phyloP scores from a whole-genome alignment of 192 early-diverging fungal species.

The Backusella circina region DNA sequence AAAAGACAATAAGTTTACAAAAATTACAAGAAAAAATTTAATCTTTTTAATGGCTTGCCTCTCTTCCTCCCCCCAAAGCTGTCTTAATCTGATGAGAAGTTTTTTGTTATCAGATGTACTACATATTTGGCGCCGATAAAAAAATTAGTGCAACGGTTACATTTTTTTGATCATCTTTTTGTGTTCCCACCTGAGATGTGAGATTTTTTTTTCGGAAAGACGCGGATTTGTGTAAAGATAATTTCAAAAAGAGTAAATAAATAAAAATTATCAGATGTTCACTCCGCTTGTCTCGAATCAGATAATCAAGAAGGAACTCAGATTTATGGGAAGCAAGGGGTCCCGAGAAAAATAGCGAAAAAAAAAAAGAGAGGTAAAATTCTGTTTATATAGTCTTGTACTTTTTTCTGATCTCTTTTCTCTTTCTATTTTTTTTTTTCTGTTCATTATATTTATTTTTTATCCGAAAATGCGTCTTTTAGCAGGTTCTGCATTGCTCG shows the following conservation, averaged over 20 bases:
- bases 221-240: background rate
- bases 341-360: background rate
- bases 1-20: slow-evolving; percentile 1
- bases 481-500: slow-evolving; percentile 1
- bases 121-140: background rate
- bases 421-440: background rate
- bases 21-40: background rate
- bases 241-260: background rate
- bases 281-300: background rate
- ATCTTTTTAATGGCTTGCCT: slow-evolving; percentile 7
- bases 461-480: slow-evolving; percentile 5
- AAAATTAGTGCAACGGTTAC: background rate
- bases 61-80: background rate
- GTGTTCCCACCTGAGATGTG: background rate
- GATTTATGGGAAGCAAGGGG: background rate
- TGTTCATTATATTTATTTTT: slow-evolving; percentile 8
- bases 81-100: background rate
- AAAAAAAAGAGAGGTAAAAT: background rate
- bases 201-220: background rate
- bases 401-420: slow-evolving; percentile 5
- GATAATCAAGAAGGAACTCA: slow-evolving; percentile 4
- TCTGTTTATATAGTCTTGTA: slow-evolving; percentile 12
- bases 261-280: background rate
- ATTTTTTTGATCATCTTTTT: background rate
- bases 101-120: slow-evolving; percentile 4